Conservation (phyloP, 2,329 filamentous ascomycete genomes). For the Chrysoporthe cubensis region DNA sequence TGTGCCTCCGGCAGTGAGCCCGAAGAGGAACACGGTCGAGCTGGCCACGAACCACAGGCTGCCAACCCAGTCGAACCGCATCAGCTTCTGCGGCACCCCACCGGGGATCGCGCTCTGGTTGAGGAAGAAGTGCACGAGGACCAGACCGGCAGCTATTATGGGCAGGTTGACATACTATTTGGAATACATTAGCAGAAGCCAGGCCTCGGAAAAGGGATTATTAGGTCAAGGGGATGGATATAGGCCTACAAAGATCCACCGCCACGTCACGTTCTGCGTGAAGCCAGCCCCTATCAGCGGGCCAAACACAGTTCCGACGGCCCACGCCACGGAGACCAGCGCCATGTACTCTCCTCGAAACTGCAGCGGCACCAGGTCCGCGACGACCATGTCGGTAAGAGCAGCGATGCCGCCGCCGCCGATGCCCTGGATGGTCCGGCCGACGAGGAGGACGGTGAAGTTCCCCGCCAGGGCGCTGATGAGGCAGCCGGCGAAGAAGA, state of each 20-base stretch:
- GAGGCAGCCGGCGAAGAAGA: conserved; percentile 47
- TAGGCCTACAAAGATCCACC: conserved; percentile 48
- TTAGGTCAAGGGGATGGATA: background rate
- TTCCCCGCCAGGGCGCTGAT: conserved; percentile 45
- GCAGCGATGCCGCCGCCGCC: conserved; percentile 55
- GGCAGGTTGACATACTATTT: conserved; percentile 63
- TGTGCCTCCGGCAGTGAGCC: conserved; percentile 67
- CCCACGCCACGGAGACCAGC: conserved; percentile 51
- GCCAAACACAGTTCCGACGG: conserved; percentile 57
- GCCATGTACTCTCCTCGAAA: conserved; percentile 46
- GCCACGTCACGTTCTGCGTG: conserved; percentile 55
- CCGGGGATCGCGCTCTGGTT: conserved; percentile 52
- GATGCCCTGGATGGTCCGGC: conserved; percentile 56
- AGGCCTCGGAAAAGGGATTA: conserved; percentile 35
- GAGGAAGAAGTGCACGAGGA: conserved; percentile 55
- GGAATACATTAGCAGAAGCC: conserved; percentile 42
- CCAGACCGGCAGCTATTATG: conserved; percentile 53
- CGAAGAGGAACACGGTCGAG: conserved; percentile 62
- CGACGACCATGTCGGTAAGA: conserved; percentile 50
- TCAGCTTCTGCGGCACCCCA: conserved; percentile 52
- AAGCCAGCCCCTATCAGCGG: conserved; percentile 59
- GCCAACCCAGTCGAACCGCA: conserved; percentile 66
- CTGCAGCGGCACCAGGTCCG: conserved; percentile 49
- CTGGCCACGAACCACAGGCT: conserved; percentile 63
- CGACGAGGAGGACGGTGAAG: conserved; percentile 50